Conservation (phyloP, 768 basidiomycete species). For the Crucibulum laeve region DNA sequence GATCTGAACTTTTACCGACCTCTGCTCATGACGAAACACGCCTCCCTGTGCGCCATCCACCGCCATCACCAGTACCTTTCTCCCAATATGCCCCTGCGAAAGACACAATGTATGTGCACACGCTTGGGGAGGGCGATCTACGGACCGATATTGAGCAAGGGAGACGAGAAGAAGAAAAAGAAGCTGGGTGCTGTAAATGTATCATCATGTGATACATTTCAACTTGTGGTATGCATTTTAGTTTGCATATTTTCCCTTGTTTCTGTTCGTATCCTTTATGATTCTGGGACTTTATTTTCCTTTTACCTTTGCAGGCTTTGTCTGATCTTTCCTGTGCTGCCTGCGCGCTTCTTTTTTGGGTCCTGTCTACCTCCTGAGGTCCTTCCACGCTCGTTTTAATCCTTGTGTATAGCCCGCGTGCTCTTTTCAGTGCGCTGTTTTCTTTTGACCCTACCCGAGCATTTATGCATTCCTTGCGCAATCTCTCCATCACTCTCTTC, state of each 20-base stretch:
- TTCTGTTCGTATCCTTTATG: not conserved
- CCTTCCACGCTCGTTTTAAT: too few species aligned
- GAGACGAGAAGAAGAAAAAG: constrained; percentile 22
- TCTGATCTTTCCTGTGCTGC: too few species aligned
- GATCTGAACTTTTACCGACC: constrained; percentile 14
- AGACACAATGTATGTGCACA: constrained; percentile 6
- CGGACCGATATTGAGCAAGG: constrained; percentile 10
- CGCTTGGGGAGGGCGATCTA: not conserved
- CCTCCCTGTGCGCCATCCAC: constrained; percentile 26
- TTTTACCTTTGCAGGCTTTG: too few species aligned
- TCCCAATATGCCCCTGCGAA: constrained; percentile 47
- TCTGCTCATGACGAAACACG: constrained; percentile 21
- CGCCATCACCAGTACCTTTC: constrained; percentile 60
- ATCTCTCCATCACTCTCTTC: too few species aligned
- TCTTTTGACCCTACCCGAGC: too few species aligned
- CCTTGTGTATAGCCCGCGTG: too few species aligned
- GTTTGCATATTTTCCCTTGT: not conserved
- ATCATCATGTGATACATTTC: constrained; percentile 65
- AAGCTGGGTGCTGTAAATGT: constrained; percentile 70
- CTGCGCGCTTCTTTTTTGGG: too few species aligned
- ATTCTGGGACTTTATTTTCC: not conserved
- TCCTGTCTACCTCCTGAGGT: too few species aligned
- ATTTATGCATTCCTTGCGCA: too few species aligned
- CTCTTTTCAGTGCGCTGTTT: too few species aligned
- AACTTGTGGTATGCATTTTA: not conserved